Evolutionary conservation across 495 filamentous ascomycete genomes (phyloP).

Genomic region (Penicillium canariense): DNA sequence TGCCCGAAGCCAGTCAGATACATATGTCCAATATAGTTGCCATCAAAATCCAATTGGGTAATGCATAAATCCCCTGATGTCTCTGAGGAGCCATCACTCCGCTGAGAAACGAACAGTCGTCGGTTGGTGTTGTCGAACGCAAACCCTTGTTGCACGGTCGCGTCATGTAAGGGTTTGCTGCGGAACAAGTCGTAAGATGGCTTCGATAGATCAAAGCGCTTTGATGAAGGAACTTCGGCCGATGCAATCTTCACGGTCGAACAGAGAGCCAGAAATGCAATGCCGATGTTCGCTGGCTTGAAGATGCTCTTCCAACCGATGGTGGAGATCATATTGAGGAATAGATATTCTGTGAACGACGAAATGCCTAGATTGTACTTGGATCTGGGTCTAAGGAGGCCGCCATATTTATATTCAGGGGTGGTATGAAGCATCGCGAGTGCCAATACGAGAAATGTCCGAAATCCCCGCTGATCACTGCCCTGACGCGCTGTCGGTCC

Average conservation of each 20-base stretch:
- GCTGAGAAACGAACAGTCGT: constrained; percentile 19
- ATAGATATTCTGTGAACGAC: too few species aligned
- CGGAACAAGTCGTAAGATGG: constrained; percentile 20
- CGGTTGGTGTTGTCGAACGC: constrained; percentile 25
- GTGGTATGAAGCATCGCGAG: background rate
- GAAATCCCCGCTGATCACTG: background rate
- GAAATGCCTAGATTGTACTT: too few species aligned
- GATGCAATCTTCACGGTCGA: background rate
- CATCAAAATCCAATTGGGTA: constrained; percentile 22
- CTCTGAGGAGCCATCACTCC: constrained; percentile 7
- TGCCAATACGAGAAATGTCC: background rate
- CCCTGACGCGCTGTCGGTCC: background rate
- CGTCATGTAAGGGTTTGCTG: constrained; percentile 12
- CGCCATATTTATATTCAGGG: background rate
- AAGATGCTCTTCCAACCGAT: background rate
- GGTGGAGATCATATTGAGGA: background rate
- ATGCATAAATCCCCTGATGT: constrained; percentile 19
- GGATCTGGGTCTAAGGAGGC: too few species aligned
- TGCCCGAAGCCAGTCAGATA: constrained; percentile 19
- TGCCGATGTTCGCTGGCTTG: background rate
- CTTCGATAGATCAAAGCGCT: constrained; percentile 15
- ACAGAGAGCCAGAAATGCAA: background rate
- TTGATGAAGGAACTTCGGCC: constrained; percentile 8
- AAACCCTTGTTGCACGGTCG: constrained; percentile 22
- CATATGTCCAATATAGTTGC: constrained; percentile 20